phyloP scores from a whole-genome alignment of 768 basidiomycete species.

The Cubamyces lactineus region DNA sequence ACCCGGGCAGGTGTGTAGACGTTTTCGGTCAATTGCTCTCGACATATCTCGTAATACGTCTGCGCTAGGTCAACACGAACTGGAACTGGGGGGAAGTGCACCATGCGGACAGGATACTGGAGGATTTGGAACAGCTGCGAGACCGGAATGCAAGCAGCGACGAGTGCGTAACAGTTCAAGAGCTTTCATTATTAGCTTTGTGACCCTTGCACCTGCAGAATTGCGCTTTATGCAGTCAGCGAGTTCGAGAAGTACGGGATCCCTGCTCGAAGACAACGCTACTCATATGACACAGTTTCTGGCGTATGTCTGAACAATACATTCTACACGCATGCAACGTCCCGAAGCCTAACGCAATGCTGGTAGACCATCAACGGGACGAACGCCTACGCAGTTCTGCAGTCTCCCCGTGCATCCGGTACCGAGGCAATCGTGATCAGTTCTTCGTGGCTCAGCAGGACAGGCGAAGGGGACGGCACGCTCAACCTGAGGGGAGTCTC shows the following conservation, averaged over 20 bases:
- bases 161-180: constrained; percentile 59
- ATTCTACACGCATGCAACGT: not conserved
- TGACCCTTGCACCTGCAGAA: too few relatives aligned
- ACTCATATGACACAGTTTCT: constrained; percentile 55
- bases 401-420: constrained; percentile 89
- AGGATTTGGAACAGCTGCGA: constrained; percentile 63
- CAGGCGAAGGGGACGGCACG: constrained; percentile 56
- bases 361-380: constrained; percentile 59
- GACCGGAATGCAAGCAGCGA: constrained; percentile 66
- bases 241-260: constrained; percentile 82
- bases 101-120: constrained; percentile 80
- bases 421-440: constrained; percentile 90
- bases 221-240: constrained; percentile 58
- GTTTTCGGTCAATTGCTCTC: not conserved
- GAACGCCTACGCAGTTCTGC: constrained; percentile 82
- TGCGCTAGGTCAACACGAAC: constrained; percentile 78
- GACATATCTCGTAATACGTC: not conserved
- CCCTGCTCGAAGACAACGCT: constrained; percentile 67
- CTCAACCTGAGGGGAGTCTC: constrained; percentile 87
- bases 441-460: constrained; percentile 84
- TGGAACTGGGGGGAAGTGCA: constrained; percentile 94
- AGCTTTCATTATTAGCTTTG: too few relatives aligned
- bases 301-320: constrained; percentile 45
- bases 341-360: not conserved
- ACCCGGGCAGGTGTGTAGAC: constrained; percentile 73